Evolutionary conservation across 2,329 filamentous ascomycete genomes (phyloP), one percentile per base, ranked within the genome.

Genomic region (Cladosporium sp.): DNA sequence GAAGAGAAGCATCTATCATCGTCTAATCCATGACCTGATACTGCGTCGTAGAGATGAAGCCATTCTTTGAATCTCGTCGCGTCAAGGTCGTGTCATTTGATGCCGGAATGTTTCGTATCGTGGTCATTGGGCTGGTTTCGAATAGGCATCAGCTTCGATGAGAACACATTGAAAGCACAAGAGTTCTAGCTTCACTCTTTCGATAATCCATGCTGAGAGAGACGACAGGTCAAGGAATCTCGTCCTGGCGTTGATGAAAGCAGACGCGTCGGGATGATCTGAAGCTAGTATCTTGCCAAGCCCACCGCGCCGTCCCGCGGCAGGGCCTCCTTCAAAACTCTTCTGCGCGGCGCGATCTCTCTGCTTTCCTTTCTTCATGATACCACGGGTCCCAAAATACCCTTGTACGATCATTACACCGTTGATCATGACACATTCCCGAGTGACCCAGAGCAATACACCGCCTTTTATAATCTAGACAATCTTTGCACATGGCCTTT

Each of bases 1-100:
- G 43, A 46, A 41, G 48, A 48, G 42, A 52, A 54, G 34, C 48
- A 54, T 48, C 28, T 52, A 54, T 54, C 7, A 46, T 54, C 31
- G 53, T 48, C 16, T 54, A 18, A 5, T 28, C 5, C 7, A 50
- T 5, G 22, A 28, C 5, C 22, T 3, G 22, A 28, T 1, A 28
- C 4, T 28, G 2, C 7, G 4, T 28, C 7, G 22, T 5, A 28
- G 28, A 37, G 34, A 37, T 28, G 22, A 7, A 7, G 5, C 4
- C 7, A 7, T 28, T 28, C 22, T 28, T 1, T 28, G 22, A 28
- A 3, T 28, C 5, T 28, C 7, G 22, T 28, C 22, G 22, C 22
- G 22, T 28, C 22, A 7, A 5, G 22, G 22, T 28, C 22, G 7
- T 28, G 22, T 28, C 22, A 28, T 28, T 28, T 28, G 22, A 28